Evolutionary conservation across 2,329 filamentous ascomycete genomes (phyloP), one percentile per base, ranked within the genome.

Genomic region (Ceratocystis destructans): DNA sequence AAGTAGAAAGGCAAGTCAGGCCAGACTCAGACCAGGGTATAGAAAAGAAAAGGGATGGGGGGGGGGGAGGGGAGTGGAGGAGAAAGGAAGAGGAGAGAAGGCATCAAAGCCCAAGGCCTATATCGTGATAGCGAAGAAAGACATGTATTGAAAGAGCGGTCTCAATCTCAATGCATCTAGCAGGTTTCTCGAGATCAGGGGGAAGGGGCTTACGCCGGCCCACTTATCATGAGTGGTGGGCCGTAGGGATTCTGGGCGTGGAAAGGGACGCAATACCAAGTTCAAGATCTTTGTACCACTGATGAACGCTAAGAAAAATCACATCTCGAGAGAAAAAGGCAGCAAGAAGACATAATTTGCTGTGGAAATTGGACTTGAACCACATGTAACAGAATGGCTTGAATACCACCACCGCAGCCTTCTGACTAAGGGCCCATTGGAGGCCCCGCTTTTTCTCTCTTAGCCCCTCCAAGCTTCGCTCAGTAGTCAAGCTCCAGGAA

Each of bases 361-460:
- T 12, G 22, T 12, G 3, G 48, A 53, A 53, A 41, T 41, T 41
- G 37, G 37, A 53, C 28, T 28, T 28, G 20, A 8, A 28, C 48
- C 48, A 53, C 12, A 53, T 28, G 15, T 20, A 53, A 28, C 48
- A 41, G 37, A 12, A 15, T 41, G 37, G 37, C 37, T 41, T 41
- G 37, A 41, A 41, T 12, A 41, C 12, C 37, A 41, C 37, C 12
- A 4, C 37, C 37, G 37, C 37, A 41, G 1, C 37, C 12, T 10
- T 53, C 3, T 25, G 48, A 2, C 20, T 53, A 53, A 25, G 48
- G 20, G 12, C 25, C 37, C 48, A 53, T 57, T 17, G 2, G 33
- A 37, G 17, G 55, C 55, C 55, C 55, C 55, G 55, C 55, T 59
- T 59, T 59, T 59, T 31, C 55, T 37, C 55, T 59, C 33, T 59